A percentile compares a stretch with the other conserved stretches of the same genome.
Evolutionary conservation across 352 stramenopile genomes (phyloP).

Genomic region (Phytophthora europaea): DNA sequence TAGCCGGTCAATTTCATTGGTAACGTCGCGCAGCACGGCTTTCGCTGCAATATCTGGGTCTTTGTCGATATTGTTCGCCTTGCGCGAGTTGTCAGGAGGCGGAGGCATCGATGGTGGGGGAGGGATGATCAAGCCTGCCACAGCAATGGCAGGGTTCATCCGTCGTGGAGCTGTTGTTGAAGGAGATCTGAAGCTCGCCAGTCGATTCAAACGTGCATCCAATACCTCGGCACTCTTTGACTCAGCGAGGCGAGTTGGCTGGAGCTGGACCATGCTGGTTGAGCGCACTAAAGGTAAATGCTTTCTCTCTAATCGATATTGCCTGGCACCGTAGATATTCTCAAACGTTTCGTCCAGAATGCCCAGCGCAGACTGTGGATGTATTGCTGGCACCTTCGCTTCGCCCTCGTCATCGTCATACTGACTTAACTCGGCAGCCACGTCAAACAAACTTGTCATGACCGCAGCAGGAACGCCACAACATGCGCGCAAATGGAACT

Average conservation of each 20-base stretch:
- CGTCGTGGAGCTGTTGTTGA: slow-evolving; percentile 9
- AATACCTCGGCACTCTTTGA: slow-evolving; percentile 28
- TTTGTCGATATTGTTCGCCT: slow-evolving; percentile 10
- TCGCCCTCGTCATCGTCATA: slow-evolving; percentile 30
- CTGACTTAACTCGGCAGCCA: slow-evolving; percentile 62
- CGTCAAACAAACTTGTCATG: slow-evolving; percentile 72
- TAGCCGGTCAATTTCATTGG: slow-evolving; percentile 57
- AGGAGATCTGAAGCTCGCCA: slow-evolving; percentile 26
- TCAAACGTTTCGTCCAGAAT: slow-evolving; percentile 66
- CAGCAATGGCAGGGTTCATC: slow-evolving; percentile 28
- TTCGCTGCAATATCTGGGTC: slow-evolving; percentile 54
- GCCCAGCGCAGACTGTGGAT: slow-evolving; percentile 42
- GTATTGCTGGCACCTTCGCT: slow-evolving; percentile 1
- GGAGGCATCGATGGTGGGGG: slow-evolving; percentile 22
- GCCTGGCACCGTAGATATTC: slow-evolving; percentile 49
- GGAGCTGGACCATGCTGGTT: slow-evolving; percentile 25
- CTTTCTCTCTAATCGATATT: slow-evolving; percentile 14
- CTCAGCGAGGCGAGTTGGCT: slow-evolving; percentile 24
- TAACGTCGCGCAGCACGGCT: slow-evolving; percentile 50
- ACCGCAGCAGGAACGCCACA: slow-evolving; percentile 7
- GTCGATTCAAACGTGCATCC: slow-evolving; percentile 26
- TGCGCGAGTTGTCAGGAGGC: slow-evolving; percentile 17
- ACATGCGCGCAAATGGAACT: slow-evolving; percentile 1
- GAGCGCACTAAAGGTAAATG: slow-evolving; percentile 23
- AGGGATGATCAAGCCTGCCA: slow-evolving; percentile 33